Evolutionary conservation across 2,329 filamentous ascomycete genomes (phyloP).

Genomic region (Arthrinium puccinioides): DNA sequence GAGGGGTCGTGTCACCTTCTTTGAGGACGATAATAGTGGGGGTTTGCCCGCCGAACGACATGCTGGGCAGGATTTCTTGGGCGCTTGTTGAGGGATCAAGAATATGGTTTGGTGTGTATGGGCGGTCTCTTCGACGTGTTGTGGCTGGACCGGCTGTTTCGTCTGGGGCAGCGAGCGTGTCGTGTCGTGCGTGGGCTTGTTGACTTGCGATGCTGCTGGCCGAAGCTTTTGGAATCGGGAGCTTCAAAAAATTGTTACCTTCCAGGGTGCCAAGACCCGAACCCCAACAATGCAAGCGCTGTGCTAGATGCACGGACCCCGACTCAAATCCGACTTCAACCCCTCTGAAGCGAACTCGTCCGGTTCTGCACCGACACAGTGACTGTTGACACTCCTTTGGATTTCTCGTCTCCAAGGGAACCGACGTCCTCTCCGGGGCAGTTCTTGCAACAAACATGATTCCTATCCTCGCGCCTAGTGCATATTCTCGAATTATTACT

Average conservation of each 20-base stretch:
- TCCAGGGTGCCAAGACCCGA: too few relatives aligned
- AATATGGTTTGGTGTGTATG: not conserved
- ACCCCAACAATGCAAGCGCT: too few relatives aligned
- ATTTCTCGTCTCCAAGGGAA: too few relatives aligned
- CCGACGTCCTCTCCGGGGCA: too few relatives aligned
- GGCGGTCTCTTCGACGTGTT: not conserved
- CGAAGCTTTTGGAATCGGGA: not conserved
- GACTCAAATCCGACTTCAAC: too few relatives aligned
- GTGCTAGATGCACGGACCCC: too few relatives aligned
- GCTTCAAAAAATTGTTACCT: not conserved
- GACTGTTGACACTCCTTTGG: too few relatives aligned
- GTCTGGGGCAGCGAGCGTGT: not conserved
- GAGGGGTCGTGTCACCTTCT: conserved; percentile 63
- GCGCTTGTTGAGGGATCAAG: not conserved
- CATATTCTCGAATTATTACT: too few relatives aligned
- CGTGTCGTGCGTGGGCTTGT: not conserved
- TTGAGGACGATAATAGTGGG: conserved; percentile 97
- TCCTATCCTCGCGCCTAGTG: too few relatives aligned
- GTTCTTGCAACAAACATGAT: too few relatives aligned
- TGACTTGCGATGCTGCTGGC: not conserved
- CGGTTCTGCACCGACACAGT: too few relatives aligned
- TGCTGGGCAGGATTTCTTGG: conserved; percentile 32
- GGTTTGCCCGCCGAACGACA: conserved; percentile 97
- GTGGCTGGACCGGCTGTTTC: not conserved
- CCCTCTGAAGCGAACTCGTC: too few relatives aligned